Base-by-base conservation (phyloP, 78 protist genomes). In the Pelomyxa schiedti region DNA sequence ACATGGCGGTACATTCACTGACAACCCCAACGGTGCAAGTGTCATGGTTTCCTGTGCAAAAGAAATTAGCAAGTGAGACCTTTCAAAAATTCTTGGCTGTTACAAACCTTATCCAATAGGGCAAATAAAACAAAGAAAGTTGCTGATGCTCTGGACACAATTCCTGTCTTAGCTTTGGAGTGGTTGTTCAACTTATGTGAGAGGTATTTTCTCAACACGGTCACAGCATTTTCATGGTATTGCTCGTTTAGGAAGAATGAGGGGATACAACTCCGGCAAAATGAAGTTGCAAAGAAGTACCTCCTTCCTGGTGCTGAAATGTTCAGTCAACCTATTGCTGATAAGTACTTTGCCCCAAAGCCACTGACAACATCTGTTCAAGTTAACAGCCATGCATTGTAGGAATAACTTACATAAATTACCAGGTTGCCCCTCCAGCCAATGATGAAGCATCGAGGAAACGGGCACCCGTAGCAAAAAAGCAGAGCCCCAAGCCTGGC, bases 1-100 rank as follows among this genome's bases (percentile, higher is more conserved):
- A 5, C 88, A 83, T 66, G 88, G 88, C 40, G 88, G 88, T 63
- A 3, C 3, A 66, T 35, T 69, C 7, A 65, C 43, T n/a, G 88
- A 83, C 41, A 43, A 36, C 4, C 28, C 30, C 30, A 38, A 69
- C 5, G 73, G 36, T 5, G 4, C 73, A 32, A 69, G 37, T 29
- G 73, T 69, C 5, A 3, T 69, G 64, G 36, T 69, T 30, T 8
- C 42, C 73, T 41, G 24, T 24, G 42, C 24, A 30, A 40, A 41
- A 26, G 73, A 69, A n/a, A 41, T 69, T 24, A 69, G 36, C 16
- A 69, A 65, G 69, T 7, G 7, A 65, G 4, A 38, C 69, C 7
- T 8, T 65, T n/a, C 30, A 65, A 7, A 4, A 65, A 4, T 7
- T 7, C 30, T 4, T 65, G 30, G 7, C 7, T 38, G 69, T 7